Evolutionary conservation across 495 filamentous ascomycete genomes (phyloP), one percentile per base, ranked within the genome.

Genomic region (Penicillium robsamsonii): DNA sequence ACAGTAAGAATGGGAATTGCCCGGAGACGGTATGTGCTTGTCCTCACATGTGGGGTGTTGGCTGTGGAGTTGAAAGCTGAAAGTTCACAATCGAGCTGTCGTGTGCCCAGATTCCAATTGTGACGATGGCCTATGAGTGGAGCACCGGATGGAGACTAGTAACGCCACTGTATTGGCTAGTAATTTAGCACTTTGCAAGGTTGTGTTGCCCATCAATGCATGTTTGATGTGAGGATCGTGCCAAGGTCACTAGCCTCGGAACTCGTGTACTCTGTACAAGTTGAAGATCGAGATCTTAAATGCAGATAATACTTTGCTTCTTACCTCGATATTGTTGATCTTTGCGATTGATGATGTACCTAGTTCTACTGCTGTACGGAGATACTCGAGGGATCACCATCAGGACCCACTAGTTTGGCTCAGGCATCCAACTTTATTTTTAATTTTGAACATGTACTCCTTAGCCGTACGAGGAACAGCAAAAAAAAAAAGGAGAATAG

Each of bases 141-240:
- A 27, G 43, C 43, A 2, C 25, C 43, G 43, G 42, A 45, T 27
- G 24, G 5, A 25, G 24, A 45, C 43, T 45, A 45, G 43, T 45
- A 45, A 29, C 43, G 43, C 43, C 43, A 45, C 43, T 27, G 43
- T 45, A 45, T 45, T 45, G 24, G 43, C 6, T 22, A 45, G 43
- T n/a, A 15, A 13, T n/a, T 4, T 24, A n/a, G 1, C 7, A 24
- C 4, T 22, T 15, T 38, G 13, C 35, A 38, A 38, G n/a, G n/a
- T 38, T 7, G 2, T 29, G 43, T 46, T n/a, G 9, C 13, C 3
- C 24, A 45, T 45, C 13, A 11, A 45, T 45, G 20, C 20, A 44
- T 44, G 22, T 45, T 17, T 4, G 13, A 45, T 13, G n/a, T 42
- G 2, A 44, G n/a, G 5, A 44, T 6, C 3, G 12, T 10, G 20